Evolutionary conservation across 2,329 filamentous ascomycete genomes (phyloP).

Genomic region (Chaetothyriales sp.): DNA sequence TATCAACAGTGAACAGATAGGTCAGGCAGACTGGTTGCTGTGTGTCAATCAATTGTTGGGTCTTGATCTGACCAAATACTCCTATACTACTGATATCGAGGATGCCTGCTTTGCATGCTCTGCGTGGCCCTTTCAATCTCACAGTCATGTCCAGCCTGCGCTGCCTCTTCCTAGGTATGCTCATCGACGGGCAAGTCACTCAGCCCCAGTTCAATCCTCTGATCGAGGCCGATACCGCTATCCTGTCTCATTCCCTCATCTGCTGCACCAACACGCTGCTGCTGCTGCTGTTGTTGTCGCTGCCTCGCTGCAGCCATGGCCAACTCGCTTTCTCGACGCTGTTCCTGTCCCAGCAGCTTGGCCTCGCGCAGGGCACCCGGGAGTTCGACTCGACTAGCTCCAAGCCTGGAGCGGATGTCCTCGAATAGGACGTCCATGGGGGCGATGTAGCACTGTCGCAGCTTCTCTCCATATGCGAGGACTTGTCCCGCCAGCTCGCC

Average conservation of each 20-base stretch:
- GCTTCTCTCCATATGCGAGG: slow-evolving; percentile 69
- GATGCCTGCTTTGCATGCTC: too few species aligned
- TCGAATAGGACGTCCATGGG: slow-evolving; percentile 83
- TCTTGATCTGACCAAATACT: too few species aligned
- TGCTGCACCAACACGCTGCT: background rate
- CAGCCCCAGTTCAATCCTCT: background rate
- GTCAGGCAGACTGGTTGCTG: too few species aligned
- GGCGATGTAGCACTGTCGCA: slow-evolving; percentile 75
- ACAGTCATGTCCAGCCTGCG: too few species aligned
- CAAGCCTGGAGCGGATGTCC: slow-evolving; percentile 44
- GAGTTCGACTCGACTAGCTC: slow-evolving; percentile 10
- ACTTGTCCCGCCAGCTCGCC: slow-evolving; percentile 80
- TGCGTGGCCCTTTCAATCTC: too few species aligned
- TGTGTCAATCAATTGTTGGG: too few species aligned
- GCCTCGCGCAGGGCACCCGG: slow-evolving; percentile 5
- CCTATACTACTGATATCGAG: too few species aligned
- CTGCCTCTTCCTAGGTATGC: too few species aligned
- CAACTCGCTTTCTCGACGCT: slow-evolving; percentile 2
- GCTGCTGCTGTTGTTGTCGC: background rate
- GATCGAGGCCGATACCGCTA: background rate
- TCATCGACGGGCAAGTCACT: too few species aligned
- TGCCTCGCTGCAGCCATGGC: background rate
- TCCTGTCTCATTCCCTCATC: background rate
- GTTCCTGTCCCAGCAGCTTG: background rate
- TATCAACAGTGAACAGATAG: too few species aligned